Base-by-base conservation (phyloP, 1,284 basidiomycete genomes). In the Pseudozyma hubeiensis region DNA sequence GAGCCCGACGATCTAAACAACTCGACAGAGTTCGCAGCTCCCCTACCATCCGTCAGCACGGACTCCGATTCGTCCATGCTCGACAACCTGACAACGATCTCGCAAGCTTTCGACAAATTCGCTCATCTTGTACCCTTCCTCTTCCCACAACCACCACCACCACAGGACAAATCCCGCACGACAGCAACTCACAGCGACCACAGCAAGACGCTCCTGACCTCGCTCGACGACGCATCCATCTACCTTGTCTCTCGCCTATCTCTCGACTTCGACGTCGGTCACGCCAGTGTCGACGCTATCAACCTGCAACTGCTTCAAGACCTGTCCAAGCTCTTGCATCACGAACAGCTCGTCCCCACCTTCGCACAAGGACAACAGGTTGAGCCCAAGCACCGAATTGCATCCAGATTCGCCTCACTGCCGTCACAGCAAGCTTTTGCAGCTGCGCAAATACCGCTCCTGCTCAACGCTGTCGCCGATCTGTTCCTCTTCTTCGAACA, bases 161-260 rank as follows among this genome's bases (percentile, higher is more conserved):
- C 40, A 8, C 39, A 1, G 35, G 30, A 10, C 5, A 11, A 24
- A 17, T 6, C 31, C 4, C 33, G 30, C 10, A 29, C 11, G 3
- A n/a, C 29, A 16, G 9, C 10, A 17, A 4, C 19, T 30, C 9
- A 13, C 39, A 29, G 5, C 5, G 58, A 56, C 6, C 24, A 49
- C 37, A 55, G 48, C 54, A 59, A 48, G 33, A 19, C 53, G 3
- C 37, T 62, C 1, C 53, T 73, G 0, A 17, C 43, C 1, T 63
- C 57, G 8, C 35, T 68, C 19, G 57, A 64, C 8, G 70, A 73
- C n/a, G 53, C 64, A 7, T 55, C 52, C 34, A 61, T 68, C 43
- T 73, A 57, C 64, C 53, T 73, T 2, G 57, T 73, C 13, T 67
- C 70, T 2, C 60, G 60, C 0, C 50, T 73, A 7, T 53, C 60